Conservation (phyloP, 306 rosid genomes). For the Pyrus pyrifolia region DNA sequence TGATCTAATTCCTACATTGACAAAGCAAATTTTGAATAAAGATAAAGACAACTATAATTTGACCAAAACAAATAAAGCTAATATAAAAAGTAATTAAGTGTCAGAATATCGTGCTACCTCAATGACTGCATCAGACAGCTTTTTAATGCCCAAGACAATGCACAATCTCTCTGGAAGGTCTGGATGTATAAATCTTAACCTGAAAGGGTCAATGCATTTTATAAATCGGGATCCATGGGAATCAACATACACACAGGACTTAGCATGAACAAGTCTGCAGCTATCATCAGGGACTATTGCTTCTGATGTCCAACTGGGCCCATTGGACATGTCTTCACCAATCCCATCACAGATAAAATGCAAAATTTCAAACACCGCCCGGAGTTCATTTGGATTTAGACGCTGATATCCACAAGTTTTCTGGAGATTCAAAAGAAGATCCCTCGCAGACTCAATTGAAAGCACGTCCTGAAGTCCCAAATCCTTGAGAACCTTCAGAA, state of each 20-base stretch:
- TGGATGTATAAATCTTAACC: constrained; percentile 80
- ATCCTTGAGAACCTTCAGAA: constrained; percentile 70
- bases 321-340: constrained; percentile 36
- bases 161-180: constrained; percentile 87
- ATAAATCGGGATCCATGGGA: constrained; percentile 78
- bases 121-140: constrained; percentile 69
- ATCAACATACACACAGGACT: constrained; percentile 76
- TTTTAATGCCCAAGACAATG: constrained; percentile 57
- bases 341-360: constrained; percentile 64
- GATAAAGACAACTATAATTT: not conserved
- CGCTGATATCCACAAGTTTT: constrained; percentile 85
- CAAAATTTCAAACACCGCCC: constrained; percentile 90
- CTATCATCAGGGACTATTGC: constrained; percentile 89
- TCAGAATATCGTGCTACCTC: constrained; percentile 55
- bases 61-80: constrained; percentile 4
- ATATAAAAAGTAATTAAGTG: constrained; percentile 5
- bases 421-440: constrained; percentile 79
- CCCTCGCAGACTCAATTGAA: constrained; percentile 72
- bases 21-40: constrained; percentile 21
- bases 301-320: constrained; percentile 52
- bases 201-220: constrained; percentile 73
- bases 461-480: constrained; percentile 83
- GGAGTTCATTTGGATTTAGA: constrained; percentile 91
- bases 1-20: constrained; percentile 68
- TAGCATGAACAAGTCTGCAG: constrained; percentile 88